Base-by-base conservation (phyloP, 2,329 filamentous ascomycete species). In the Salinomyces thailandicus region DNA sequence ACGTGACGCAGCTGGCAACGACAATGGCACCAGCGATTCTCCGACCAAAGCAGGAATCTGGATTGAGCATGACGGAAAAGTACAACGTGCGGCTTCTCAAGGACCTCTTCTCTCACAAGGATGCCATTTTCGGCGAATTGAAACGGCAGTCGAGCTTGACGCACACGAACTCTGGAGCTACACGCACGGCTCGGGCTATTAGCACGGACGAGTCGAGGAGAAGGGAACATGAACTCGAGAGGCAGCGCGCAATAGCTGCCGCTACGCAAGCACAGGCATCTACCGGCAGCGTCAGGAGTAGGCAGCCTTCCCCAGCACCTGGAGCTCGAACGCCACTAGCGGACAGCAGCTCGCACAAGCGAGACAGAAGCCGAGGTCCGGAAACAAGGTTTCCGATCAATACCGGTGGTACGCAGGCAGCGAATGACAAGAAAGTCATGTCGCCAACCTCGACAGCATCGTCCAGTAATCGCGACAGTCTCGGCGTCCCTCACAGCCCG, bases 181-280 rank as follows among this genome's bases (percentile, higher is more conserved):
- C 67, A 33, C 45, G 72, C 69, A 81, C 84, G 16, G 45, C 46
- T 15, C 81, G 91, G 32, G 87, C 87, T 18, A 84, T 95, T 53
- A 93, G 85, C 58, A 93, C 86, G 1, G 86, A 98, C 56, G 91
- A 98, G 68, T 93, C 85, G 63, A 93, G 93, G 61, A 81, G 91
- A 42, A 85, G 86, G 53, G 85, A 85, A 30, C 79, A 93, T 48
- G 89, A 94, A 77, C 89, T 96, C 62, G 91, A 94, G 58, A 79
- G 91, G 35, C 84, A 85, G 58, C 79, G 85, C 43, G 85, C 85
- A 43, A 77, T 91, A 38, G 74, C 71, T 20, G 76, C 68, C 11
- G 55, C 55, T 15, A 48, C 50, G n/a, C 49, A 53, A 29, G 42
- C 45, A 11, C 47, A 54, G 27, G 41, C 44, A 5, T 30, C 29